These are phyloP conservation scores for Gaultheria prostrata DNA, from an alignment of 148 eudicot genomes.

Conservation along the genomic window DNA sequence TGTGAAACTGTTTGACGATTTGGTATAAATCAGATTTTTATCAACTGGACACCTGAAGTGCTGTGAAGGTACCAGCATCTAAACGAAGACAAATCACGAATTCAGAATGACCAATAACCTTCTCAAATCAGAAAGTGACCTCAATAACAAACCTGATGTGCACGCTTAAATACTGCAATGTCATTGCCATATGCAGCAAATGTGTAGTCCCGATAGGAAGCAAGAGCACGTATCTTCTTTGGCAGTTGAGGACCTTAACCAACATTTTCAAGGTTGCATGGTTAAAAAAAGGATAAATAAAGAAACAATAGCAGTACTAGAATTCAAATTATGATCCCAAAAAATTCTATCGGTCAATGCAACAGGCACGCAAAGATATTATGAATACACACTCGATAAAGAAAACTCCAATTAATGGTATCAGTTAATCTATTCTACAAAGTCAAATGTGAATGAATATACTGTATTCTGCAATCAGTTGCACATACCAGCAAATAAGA, in stretches of 20 bases:
- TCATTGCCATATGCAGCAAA: slow-evolving; percentile 88
- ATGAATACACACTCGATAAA: neutral
- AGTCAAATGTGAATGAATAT: neutral
- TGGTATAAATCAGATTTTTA: neutral
- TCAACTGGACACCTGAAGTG: neutral
- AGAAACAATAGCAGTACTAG: neutral
- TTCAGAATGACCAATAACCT: neutral
- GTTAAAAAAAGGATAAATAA: neutral
- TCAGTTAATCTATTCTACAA: neutral
- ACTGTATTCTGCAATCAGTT: neutral
- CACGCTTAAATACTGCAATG: slow-evolving; percentile 92
- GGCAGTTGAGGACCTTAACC: slow-evolving; percentile 93
- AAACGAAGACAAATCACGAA: slow-evolving; percentile 2
- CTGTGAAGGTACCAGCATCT: slow-evolving; percentile 8
- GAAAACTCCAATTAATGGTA: neutral
- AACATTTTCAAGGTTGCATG: neutral
- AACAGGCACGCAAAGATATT: neutral
- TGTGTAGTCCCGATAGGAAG: slow-evolving; percentile 91
- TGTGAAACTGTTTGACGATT: neutral
- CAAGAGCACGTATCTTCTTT: slow-evolving; percentile 89
- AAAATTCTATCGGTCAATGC: neutral
- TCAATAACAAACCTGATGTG: slow-evolving; percentile 65
- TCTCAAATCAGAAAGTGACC: neutral
- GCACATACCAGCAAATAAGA: slow-evolving; percentile 1
- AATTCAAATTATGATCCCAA: neutral